Conservation (phyloP, 2,329 filamentous ascomycete species). For the Byssoonygena ceratinophila region DNA sequence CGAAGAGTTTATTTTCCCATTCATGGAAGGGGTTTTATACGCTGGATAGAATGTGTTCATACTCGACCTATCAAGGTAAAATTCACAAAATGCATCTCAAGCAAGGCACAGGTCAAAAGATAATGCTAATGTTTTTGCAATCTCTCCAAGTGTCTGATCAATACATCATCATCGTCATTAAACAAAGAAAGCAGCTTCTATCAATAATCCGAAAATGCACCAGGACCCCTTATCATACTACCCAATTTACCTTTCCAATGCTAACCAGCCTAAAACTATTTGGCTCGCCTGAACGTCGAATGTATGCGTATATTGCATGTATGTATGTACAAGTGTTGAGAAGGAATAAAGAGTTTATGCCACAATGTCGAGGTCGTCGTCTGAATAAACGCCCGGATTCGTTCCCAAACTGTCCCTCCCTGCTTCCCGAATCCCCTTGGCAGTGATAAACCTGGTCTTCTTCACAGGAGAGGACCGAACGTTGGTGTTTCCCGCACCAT, state of each 20-base stretch:
- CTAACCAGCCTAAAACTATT: not conserved
- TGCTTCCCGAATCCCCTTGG: constrained; percentile 65
- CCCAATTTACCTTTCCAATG: not conserved
- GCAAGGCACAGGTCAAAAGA: too few relatives aligned
- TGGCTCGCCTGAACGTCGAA: not conserved
- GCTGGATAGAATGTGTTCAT: too few relatives aligned
- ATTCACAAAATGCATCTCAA: too few relatives aligned
- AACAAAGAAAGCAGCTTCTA: not conserved
- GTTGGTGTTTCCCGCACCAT: constrained; percentile 19
- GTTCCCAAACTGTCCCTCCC: constrained; percentile 61
- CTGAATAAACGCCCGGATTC: constrained; percentile 37
- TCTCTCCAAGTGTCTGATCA: not conserved
- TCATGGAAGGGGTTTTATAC: not conserved
- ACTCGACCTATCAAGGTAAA: too few relatives aligned
- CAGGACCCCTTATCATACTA: not conserved
- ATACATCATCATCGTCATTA: constrained; percentile 7
- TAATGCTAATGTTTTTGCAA: not conserved
- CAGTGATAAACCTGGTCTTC: constrained; percentile 70
- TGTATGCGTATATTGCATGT: not conserved
- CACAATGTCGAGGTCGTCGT: constrained; percentile 43
- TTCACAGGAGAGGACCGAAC: constrained; percentile 33
- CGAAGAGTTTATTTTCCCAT: not conserved
- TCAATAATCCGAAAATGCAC: constrained; percentile 6
- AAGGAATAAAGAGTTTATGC: constrained; percentile 14
- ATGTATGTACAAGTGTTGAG: not conserved